These are phyloP conservation scores for Leptographium radiaticola DNA, from an alignment of 2,329 filamentous ascomycete species.

Conservation along the genomic window DNA sequence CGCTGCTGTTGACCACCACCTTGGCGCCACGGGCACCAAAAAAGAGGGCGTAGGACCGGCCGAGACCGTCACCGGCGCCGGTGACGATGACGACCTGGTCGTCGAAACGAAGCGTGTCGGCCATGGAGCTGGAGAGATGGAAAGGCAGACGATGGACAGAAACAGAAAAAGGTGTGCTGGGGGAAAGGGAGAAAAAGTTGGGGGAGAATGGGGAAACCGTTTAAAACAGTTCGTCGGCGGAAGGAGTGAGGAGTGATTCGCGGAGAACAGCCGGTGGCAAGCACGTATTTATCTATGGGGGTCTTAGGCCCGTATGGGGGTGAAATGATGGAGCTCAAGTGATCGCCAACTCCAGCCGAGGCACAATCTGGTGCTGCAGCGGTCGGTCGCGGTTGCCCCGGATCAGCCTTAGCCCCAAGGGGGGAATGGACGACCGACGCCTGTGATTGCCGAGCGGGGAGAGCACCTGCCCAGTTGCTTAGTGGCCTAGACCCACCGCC, in stretches of 20 bases:
- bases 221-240: too few species aligned
- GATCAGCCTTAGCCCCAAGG: not conserved
- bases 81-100: constrained; percentile 83
- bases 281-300: too few species aligned
- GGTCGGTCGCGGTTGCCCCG: not conserved
- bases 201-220: not conserved
- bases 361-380: not conserved
- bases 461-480: not conserved
- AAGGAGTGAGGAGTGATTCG: too few species aligned
- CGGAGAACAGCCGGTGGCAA: too few species aligned
- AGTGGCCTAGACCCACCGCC: not conserved
- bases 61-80: constrained; percentile 70
- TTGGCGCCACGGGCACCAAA: constrained; percentile 73
- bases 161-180: not conserved
- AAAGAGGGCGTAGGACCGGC: constrained; percentile 74
- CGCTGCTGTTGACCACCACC: constrained; percentile 58
- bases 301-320: too few species aligned
- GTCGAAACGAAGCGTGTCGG: constrained; percentile 62
- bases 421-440: not conserved
- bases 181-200: not conserved
- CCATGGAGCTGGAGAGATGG: constrained; percentile 30
- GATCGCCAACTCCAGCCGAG: constrained; percentile 10
- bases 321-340: not conserved
- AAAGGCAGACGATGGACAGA: not conserved
- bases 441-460: constrained; percentile 12